Evolutionary conservation across 1,284 basidiomycete species (phyloP), one percentile per base, ranked within the genome.

Genomic region (Sanguinoderma infundibulare): DNA sequence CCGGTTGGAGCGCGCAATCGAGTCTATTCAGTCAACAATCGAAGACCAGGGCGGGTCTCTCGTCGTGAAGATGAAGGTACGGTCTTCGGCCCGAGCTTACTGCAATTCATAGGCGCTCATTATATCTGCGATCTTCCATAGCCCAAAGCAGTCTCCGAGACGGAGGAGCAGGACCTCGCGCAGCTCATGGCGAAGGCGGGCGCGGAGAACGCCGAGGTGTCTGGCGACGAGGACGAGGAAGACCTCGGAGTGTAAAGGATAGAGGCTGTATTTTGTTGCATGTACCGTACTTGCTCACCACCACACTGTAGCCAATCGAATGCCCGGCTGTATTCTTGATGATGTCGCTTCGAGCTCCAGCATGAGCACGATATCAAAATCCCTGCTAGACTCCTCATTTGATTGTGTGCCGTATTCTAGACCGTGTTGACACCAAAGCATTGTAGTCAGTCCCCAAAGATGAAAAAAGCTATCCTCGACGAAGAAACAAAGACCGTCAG

Each of bases 71-170:
- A 98, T 99, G 96, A 97, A 94, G 88, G 95, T 92, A 65, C 59
- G 81, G 74, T 12, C 50, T 52, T 22, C 40, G n/a, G 30, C 17
- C 22, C 47, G 30, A 17, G 22, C 8, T 20, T 20, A 20, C 9
- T 42, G n/a, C n/a, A n/a, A 15, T 39, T 51, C 35, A 35, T 3
- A 9, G 20, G 34, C 6, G 42, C 42, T 12, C 40, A n/a, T 22
- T 32, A 53, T 46, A 17, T 40, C 26, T 53, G 4, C 9, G 39
- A 58, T 30, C 5, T 60, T 28, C 35, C 58, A 52, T 71, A 96
- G 94, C 96, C 96, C 67, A 98, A 98, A 83, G 95, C 95, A 10
- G 91, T 98, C 53, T 95, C 92, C n/a, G 96, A 98, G 75, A 94
- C 93, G 7, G 96, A 98, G 77, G 96, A 98, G 76, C 91, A 95